Evolutionary conservation across 257 asterid species (phyloP).

Genomic region (Scutellaria galericulata): DNA sequence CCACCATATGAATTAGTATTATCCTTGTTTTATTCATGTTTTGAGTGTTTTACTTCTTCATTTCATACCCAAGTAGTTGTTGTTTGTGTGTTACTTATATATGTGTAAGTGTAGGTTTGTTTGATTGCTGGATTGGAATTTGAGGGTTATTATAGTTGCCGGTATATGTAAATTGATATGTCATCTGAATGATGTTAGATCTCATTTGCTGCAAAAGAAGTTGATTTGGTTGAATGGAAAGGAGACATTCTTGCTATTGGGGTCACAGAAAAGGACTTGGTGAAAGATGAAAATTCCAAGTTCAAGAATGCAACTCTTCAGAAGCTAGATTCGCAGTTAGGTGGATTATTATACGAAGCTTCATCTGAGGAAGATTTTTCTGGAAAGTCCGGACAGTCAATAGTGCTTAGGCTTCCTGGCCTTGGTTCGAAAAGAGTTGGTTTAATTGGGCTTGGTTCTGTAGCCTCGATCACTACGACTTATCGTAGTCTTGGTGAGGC

Average conservation of each 20-base stretch:
- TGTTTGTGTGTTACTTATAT: not conserved
- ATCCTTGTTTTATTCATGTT: not conserved
- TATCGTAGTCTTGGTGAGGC: conserved; percentile 90
- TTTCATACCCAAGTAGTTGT: not conserved
- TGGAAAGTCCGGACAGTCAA: conserved; percentile 87
- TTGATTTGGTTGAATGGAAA: conserved; percentile 89
- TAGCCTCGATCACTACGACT: conserved; percentile 49
- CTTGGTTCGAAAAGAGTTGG: conserved; percentile 82
- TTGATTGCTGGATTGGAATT: conserved; percentile 12
- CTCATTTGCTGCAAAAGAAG: conserved; percentile 84
- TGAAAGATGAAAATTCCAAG: conserved; percentile 73
- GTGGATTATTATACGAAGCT: conserved; percentile 79
- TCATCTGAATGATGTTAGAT: conserved; percentile 49
- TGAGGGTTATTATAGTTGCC: not conserved
- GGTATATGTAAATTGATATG: conserved; percentile 18
- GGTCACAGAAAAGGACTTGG: conserved; percentile 75
- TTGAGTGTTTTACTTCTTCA: not conserved
- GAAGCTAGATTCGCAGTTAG: conserved; percentile 69
- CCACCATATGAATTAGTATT: not conserved
- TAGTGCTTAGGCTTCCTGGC: conserved; percentile 77
- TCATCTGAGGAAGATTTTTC: conserved; percentile 86
- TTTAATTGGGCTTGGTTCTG: conserved; percentile 81
- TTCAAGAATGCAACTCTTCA: conserved; percentile 74
- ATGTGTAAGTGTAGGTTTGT: not conserved
- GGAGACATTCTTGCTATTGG: conserved; percentile 95